Conservation (phyloP, 177 flowering plant genomes). For the Tripterygium wilfordii region DNA sequence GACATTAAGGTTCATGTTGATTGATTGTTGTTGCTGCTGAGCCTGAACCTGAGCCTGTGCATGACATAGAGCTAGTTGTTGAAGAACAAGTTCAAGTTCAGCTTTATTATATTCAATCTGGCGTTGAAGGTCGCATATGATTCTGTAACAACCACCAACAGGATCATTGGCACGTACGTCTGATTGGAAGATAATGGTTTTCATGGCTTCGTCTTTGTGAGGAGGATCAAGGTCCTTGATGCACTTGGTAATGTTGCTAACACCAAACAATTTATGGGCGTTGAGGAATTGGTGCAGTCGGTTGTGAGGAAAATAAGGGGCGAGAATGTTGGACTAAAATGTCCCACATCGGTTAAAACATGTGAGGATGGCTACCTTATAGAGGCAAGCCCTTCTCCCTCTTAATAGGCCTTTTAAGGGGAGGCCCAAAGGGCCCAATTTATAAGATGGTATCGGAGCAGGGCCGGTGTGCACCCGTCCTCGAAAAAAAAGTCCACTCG, state of each 20-base stretch:
- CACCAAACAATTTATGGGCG: slow-evolving; percentile 66
- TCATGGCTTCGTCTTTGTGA: slow-evolving; percentile 48
- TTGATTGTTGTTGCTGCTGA: neutral
- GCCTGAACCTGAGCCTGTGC: slow-evolving; percentile 18
- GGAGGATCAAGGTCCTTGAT: slow-evolving; percentile 32
- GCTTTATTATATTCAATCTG: slow-evolving; percentile 34
- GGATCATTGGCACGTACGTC: slow-evolving; percentile 65
- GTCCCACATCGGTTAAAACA: no score
- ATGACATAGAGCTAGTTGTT: slow-evolving; percentile 43
- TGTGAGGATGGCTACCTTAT: no score
- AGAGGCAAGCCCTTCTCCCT: no score
- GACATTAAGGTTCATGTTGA: neutral
- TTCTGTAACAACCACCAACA: slow-evolving; percentile 54
- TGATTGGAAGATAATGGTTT: slow-evolving; percentile 57
- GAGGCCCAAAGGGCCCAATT: no score
- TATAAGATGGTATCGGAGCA: no score
- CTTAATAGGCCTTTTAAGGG: no score
- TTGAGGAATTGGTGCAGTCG: slow-evolving; percentile 52
- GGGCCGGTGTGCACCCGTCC: no score
- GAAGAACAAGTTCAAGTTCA: slow-evolving; percentile 50
- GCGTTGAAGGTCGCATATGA: slow-evolving; percentile 39
- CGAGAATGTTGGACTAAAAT: no score
- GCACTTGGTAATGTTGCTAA: slow-evolving; percentile 52
- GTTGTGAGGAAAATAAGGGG: slow-evolving; percentile 67
- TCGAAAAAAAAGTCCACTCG: no score